Percentiles rank a stretch among this genome's conserved stretches.
These are phyloP conservation scores for Solanum hybrid DNA, from an alignment of 305 asterid species.

Conservation along the genomic window DNA sequence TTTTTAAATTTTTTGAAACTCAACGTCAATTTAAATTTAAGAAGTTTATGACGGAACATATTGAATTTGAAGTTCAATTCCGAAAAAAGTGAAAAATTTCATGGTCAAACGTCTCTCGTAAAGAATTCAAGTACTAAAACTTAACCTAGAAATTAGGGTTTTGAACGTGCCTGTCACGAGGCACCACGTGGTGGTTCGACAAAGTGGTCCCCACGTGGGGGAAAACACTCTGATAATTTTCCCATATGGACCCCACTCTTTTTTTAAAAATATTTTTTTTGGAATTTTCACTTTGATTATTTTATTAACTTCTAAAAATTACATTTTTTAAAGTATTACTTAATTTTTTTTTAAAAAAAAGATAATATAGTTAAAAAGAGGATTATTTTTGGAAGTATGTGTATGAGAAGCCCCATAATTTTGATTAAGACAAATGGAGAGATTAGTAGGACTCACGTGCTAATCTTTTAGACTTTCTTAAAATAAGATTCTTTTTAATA, in stretches of 20 bases:
- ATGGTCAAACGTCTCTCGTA: neutral
- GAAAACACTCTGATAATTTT: neutral
- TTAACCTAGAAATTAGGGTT: constrained; percentile 16
- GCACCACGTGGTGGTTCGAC: constrained; percentile 27
- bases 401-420: neutral
- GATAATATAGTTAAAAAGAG: neutral
- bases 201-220: constrained; percentile 14
- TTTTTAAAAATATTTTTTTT: neutral
- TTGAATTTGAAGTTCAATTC: neutral
- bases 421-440: neutral
- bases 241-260: neutral
- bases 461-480: neutral
- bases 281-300: neutral
- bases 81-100: too few relatives aligned
- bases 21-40: neutral
- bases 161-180: constrained; percentile 38
- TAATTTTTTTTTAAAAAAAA: neutral
- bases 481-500: neutral
- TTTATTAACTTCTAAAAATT: neutral
- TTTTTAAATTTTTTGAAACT: too few relatives aligned
- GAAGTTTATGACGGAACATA: neutral
- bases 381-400: constrained; percentile 25
- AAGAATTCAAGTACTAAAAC: neutral
- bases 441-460: constrained; percentile 15
- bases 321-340: neutral